Evolutionary conservation across 306 rosid genomes (phyloP), one percentile per base, ranked within the genome.

Genomic region (Vachellia pachyceras): DNA sequence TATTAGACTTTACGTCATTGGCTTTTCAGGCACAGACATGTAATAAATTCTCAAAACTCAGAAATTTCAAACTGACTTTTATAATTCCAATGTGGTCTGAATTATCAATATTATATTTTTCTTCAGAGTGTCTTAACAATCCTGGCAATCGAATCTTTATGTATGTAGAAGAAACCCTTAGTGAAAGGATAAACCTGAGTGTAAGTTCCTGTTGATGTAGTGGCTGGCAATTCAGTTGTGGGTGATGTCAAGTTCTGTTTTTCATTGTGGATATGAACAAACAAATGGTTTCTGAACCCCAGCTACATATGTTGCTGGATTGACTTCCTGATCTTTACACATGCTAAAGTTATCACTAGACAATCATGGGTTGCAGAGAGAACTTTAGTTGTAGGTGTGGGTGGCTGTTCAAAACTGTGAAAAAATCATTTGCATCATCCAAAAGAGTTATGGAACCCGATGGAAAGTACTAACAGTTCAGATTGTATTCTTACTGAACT

Each of bases 51-150:
- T 75, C 76, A 33, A 67, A 74, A 69, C 70, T 61, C 35, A 46
- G 33, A 9, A 9, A 23, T 57, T 20, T 8, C 75, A 22, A 36
- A 55, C 67, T 72, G 42, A 58, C 47, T 11, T 68, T 63, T 82
- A 74, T 10, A 75, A 78, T 49, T 77, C 20, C 60, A 55, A 22
- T 14, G 22, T 69, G 40, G 54, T 33, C 25, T 42, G 72, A 75
- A 52, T 57, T 54, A 41, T 50, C 49, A 39, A 49, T 61, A 23
- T 78, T 52, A 42, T 29, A 13, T 49, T 54, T 69, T 57, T 39
- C 40, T 82, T 52, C 39, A 82, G 39, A 42, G 42, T 45, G 47
- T 55, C 45, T 79, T 57, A 77, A 76, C 76, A 72, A 72, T 72
- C 64, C 74, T 79, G 57, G 65, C 42, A 40, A 70, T 29, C 3